A percentile compares a stretch with the other conserved stretches of the same genome.
Conservation (phyloP, 1,284 basidiomycete genomes). For the Rhodotorula sp. region DNA sequence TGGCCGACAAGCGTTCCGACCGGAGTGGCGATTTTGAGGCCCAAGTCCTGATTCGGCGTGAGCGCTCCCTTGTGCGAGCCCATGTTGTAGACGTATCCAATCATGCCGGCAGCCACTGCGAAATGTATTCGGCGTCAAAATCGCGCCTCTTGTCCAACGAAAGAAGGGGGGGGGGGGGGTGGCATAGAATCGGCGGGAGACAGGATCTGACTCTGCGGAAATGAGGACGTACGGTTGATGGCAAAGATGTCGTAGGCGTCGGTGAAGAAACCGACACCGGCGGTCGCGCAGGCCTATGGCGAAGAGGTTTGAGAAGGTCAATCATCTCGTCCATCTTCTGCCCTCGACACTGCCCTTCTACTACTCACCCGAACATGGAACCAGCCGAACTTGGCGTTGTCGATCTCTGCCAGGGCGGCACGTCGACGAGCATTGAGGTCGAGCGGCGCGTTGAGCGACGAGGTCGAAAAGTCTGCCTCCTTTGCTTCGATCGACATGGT, state of each 20-base stretch:
- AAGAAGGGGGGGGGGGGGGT: too few relatives aligned
- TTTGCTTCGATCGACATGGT: slow-evolving; percentile 16
- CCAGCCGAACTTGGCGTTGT: slow-evolving; percentile 63
- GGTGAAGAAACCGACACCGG: slow-evolving; percentile 78
- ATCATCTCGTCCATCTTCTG: too few relatives aligned
- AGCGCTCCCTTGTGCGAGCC: slow-evolving; percentile 46
- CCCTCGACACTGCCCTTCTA: background rate
- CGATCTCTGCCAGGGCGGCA: slow-evolving; percentile 70
- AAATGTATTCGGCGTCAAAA: background rate
- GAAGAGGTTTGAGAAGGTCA: slow-evolving; percentile 2
- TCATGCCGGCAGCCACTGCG: slow-evolving; percentile 65
- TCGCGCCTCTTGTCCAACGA: too few relatives aligned
- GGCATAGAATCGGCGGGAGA: too few relatives aligned
- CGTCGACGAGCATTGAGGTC: slow-evolving; percentile 55
- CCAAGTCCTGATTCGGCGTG: slow-evolving; percentile 57
- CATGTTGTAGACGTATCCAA: slow-evolving; percentile 69
- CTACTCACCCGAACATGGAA: slow-evolving; percentile 59
- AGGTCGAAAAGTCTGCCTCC: background rate
- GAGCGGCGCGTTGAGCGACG: slow-evolving; percentile 9
- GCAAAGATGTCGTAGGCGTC: slow-evolving; percentile 70
- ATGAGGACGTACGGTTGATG: slow-evolving; percentile 57
- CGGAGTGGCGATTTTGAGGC: slow-evolving; percentile 64
- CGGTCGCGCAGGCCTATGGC: slow-evolving; percentile 61
- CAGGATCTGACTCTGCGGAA: too few relatives aligned
- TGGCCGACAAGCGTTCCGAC: slow-evolving; percentile 58